These are phyloP conservation scores for Fusarium verrucosum DNA, from an alignment of 2,329 filamentous ascomycete species.

Conservation along the genomic window DNA sequence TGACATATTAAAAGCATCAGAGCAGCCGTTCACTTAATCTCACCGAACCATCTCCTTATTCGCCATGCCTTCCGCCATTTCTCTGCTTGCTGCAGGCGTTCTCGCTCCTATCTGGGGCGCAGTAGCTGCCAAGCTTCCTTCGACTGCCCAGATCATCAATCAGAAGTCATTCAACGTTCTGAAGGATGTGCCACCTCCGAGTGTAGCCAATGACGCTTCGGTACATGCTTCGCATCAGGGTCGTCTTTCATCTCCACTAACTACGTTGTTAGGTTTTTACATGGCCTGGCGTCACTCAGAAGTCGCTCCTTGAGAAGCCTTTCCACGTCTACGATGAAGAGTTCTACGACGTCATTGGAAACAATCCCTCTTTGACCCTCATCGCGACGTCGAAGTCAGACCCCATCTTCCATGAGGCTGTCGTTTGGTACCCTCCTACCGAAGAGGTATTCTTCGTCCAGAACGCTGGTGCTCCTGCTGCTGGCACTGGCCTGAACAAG, in stretches of 20 bases:
- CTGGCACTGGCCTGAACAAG: conserved; percentile 61
- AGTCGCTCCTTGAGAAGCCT: conserved; percentile 29
- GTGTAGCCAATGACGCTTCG: conserved; percentile 27
- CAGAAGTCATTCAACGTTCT: conserved; percentile 39
- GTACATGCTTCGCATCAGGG: conserved; percentile 1
- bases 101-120: conserved; percentile 25
- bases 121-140: conserved; percentile 57
- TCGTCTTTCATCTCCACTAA: not conserved
- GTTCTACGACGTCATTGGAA: conserved; percentile 60
- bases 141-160: conserved; percentile 35
- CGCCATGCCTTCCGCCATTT: conserved; percentile 33
- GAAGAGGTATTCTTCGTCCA: conserved; percentile 65
- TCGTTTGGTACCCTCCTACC: conserved; percentile 59
- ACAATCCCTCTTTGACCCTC: conserved; percentile 58
- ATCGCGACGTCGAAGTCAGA: conserved; percentile 57
- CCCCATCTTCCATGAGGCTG: conserved; percentile 64
- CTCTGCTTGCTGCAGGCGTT: conserved; percentile 30
- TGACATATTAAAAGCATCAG: conserved; percentile 27
- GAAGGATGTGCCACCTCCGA: conserved; percentile 30
- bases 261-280: not conserved
- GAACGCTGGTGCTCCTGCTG: conserved; percentile 56
- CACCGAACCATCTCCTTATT: not conserved
- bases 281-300: conserved; percentile 33
- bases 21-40: conserved; percentile 1
- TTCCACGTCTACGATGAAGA: conserved; percentile 56